A percentile compares a stretch with the other conserved stretches of the same genome.
These are phyloP conservation scores for Colletotrichum sojae DNA, from an alignment of 2,329 filamentous ascomycete species.

Conservation along the genomic window DNA sequence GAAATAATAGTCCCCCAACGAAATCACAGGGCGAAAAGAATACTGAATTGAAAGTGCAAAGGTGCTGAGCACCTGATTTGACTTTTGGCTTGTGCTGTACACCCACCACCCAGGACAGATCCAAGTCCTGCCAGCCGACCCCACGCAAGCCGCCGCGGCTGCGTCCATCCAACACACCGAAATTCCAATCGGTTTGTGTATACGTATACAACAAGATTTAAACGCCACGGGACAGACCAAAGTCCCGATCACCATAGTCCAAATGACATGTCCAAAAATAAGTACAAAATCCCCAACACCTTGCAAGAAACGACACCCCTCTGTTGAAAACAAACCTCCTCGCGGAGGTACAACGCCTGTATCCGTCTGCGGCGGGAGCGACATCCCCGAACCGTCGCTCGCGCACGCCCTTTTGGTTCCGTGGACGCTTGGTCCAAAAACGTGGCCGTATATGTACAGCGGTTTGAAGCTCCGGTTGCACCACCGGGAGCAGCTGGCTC, in stretches of 20 bases:
- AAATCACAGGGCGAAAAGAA: too few relatives aligned
- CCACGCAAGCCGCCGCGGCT: background rate
- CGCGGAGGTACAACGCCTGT: slow-evolving; percentile 35
- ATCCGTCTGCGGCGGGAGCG: slow-evolving; percentile 13
- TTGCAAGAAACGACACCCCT: slow-evolving; percentile 11
- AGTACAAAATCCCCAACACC: slow-evolving; percentile 34
- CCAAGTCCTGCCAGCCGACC: slow-evolving; percentile 7
- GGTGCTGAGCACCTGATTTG: slow-evolving; percentile 15
- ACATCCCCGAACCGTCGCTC: slow-evolving; percentile 17
- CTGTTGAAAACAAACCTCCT: slow-evolving; percentile 20
- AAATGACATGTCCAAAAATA: slow-evolving; percentile 1
- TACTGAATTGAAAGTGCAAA: background rate
- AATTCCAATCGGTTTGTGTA: slow-evolving; percentile 19
- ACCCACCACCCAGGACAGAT: background rate
- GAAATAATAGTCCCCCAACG: too few relatives aligned
- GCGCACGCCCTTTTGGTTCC: slow-evolving; percentile 16
- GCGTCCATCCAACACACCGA: slow-evolving; percentile 10
- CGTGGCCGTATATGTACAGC: slow-evolving; percentile 38
- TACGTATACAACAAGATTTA: slow-evolving; percentile 12
- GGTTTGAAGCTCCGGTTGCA: slow-evolving; percentile 25
- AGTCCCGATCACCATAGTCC: slow-evolving; percentile 8
- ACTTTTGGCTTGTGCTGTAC: slow-evolving; percentile 21
- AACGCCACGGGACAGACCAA: slow-evolving; percentile 14
- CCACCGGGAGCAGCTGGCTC: slow-evolving; percentile 30
- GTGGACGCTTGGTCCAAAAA: slow-evolving; percentile 30